Percentiles rank a stretch among this genome's conserved stretches.
Conservation (phyloP, 208 protist species). For the Trypanosoma avium region DNA sequence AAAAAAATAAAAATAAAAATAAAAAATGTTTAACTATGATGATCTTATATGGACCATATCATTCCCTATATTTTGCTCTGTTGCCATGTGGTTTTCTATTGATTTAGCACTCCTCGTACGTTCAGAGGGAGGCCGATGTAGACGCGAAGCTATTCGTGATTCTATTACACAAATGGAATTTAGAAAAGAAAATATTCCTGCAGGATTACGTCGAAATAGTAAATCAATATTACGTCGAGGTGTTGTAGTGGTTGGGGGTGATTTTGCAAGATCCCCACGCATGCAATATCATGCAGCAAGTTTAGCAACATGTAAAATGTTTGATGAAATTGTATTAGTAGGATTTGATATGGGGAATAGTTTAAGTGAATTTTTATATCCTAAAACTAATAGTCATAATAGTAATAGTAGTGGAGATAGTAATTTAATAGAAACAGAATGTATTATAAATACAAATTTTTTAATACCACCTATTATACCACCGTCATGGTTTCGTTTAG, state of each 20-base stretch:
- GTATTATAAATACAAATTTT: conserved; percentile 35
- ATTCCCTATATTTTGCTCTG: conserved; percentile 51
- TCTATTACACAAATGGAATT: conserved; percentile 24
- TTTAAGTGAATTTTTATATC: conserved; percentile 58
- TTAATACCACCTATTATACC: conserved; percentile 36
- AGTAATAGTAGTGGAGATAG: not conserved
- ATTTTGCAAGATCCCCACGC: conserved; percentile 85
- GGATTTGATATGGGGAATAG: conserved; percentile 72
- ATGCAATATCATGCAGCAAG: conserved; percentile 92
- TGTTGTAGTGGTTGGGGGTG: conserved; percentile 87
- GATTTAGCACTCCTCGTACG: conserved; percentile 65
- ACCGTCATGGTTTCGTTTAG: conserved; percentile 56
- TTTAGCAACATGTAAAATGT: conserved; percentile 63
- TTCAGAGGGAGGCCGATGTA: conserved; percentile 45
- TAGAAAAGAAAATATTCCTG: not conserved
- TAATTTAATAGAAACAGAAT: not conserved
- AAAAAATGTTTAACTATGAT: conserved; percentile 48
- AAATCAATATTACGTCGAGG: conserved; percentile 51
- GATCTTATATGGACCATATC: conserved; percentile 59
- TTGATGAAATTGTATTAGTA: conserved; percentile 76
- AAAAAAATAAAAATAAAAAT: conserved; percentile 9
- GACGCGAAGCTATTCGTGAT: conserved; percentile 39
- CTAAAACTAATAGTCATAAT: conserved; percentile 1
- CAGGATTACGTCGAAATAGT: not conserved
- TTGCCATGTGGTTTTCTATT: conserved; percentile 75